A percentile compares a stretch with the other conserved stretches of the same genome.
These are phyloP conservation scores for Trypanosoma cruzi DNA, from an alignment of 208 protist genomes.

Conservation along the genomic window DNA sequence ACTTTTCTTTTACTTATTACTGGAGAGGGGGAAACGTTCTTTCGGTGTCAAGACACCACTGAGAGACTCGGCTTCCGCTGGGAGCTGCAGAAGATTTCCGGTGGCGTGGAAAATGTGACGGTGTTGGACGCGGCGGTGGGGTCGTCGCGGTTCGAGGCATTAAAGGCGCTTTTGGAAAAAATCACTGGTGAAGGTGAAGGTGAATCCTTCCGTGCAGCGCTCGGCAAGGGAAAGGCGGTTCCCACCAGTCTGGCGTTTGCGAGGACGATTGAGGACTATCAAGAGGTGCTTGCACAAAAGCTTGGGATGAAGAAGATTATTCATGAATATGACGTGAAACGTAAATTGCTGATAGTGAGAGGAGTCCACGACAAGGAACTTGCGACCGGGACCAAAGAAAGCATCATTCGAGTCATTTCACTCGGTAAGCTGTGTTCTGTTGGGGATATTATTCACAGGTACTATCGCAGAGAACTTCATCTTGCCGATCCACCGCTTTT, in stretches of 20 bases:
- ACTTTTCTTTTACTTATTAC: background rate
- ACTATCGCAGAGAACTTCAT: conserved; percentile 20
- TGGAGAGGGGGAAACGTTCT: background rate
- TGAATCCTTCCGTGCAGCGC: background rate
- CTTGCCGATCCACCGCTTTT: conserved; percentile 3
- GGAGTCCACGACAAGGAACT: background rate
- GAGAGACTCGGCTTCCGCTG: conserved; percentile 15
- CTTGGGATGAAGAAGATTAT: conserved; percentile 9
- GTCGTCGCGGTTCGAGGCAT: conserved; percentile 5
- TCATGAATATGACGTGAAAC: conserved; percentile 24
- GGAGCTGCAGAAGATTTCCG: conserved; percentile 8
- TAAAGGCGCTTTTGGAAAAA: conserved; percentile 13
- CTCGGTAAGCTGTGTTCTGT: conserved; percentile 1
- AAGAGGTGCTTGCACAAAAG: conserved; percentile 10
- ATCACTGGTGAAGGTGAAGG: background rate
- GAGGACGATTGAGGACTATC: conserved; percentile 25
- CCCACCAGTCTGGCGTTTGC: background rate
- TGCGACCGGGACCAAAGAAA: background rate
- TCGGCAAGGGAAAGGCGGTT: background rate
- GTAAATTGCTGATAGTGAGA: conserved; percentile 14
- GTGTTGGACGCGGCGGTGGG: conserved; percentile 16
- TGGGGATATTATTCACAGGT: conserved; percentile 22
- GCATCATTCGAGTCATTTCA: conserved; percentile 23
- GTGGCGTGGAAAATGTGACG: background rate
- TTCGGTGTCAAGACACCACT: conserved; percentile 6